Base-by-base conservation (phyloP, 441 rosid genomes). In the Breynia disticha region DNA sequence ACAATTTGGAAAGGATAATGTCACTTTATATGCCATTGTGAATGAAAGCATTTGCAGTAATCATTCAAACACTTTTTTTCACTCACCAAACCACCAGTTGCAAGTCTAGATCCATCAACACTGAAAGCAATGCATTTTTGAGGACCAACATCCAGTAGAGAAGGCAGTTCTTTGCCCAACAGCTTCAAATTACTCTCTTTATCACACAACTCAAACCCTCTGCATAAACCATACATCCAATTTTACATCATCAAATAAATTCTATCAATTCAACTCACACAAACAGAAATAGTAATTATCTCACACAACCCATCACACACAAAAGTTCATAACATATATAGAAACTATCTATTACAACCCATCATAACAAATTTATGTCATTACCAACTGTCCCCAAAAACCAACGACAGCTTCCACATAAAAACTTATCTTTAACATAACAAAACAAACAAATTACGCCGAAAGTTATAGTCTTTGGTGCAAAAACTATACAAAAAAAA, bases 71-170 rank as follows among this genome's bases (percentile, higher is more conserved):
- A 52, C 5, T 12, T 56, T 19, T 56, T 48, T 37, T 65, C 19
- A 19, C 94, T 83, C 74, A 88, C 97, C 86, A 64, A 70, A 56
- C 95, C 96, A 37, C 98, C 98, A 50, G 79, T 43, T 42, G 95
- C 99, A 68, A 89, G 76, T 72, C 74, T 83, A 54, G 97, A 86
- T 60, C 97, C 95, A 73, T 91, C 98, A 45, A 83, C 78, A 69
- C 98, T 88, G 70, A 88, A 93, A 56, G 81, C 78, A 50, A 88
- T 61, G 71, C 95, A 93, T 63, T 84, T 86, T 56, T 86, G 95
- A 16, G 76, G 78, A 57, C 95, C 93, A 46, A 70, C 91, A 69
- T 76, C 78, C 64, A 68, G 56, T 14, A 88, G 84, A 62, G 87
- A 75, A 68, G 72, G 66, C 46, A 86, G 65, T 37, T 76, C 79